Conservation (phyloP, 2,329 filamentous ascomycete species). For the Phyllosticta ampelicida region DNA sequence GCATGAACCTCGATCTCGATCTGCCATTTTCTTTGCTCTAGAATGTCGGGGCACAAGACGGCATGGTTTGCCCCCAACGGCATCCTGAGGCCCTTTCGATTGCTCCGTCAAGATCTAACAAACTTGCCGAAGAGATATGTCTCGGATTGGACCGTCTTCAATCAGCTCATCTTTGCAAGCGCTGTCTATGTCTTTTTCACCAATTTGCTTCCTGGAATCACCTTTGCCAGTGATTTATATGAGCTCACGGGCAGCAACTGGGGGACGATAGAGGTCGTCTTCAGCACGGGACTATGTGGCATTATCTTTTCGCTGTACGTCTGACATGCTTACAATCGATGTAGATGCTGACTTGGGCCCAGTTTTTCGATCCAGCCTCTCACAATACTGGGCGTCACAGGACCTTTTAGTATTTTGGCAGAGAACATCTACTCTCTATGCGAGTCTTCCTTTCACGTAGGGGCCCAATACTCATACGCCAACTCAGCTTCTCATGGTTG, state of each 20-base stretch:
- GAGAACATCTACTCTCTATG: conserved; percentile 55
- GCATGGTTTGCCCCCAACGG: conserved; percentile 15
- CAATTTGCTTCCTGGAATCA: conserved; percentile 55
- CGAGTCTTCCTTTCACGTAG: conserved; percentile 42
- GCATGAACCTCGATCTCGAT: not conserved
- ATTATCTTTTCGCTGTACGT: conserved; percentile 50
- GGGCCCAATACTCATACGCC: conserved; percentile 8
- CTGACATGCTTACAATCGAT: not conserved
- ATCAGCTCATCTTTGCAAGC: conserved; percentile 53
- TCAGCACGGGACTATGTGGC: conserved; percentile 54
- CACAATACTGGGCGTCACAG: conserved; percentile 55
- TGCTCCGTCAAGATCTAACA: conserved; percentile 21
- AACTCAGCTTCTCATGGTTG: not conserved
- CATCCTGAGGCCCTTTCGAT: conserved; percentile 21
- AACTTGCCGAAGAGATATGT: conserved; percentile 21
- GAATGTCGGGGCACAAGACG: not conserved
- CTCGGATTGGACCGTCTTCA: conserved; percentile 40
- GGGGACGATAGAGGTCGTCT: conserved; percentile 57
- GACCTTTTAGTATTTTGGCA: conserved; percentile 55
- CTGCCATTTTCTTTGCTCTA: not conserved
- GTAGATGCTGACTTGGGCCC: not conserved
- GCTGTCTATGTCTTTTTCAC: conserved; percentile 58
- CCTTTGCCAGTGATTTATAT: conserved; percentile 55
- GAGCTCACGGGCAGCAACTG: conserved; percentile 51
- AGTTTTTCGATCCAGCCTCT: conserved; percentile 51